Conservation (phyloP, 257 asterid species). For the Misopates orontium region DNA sequence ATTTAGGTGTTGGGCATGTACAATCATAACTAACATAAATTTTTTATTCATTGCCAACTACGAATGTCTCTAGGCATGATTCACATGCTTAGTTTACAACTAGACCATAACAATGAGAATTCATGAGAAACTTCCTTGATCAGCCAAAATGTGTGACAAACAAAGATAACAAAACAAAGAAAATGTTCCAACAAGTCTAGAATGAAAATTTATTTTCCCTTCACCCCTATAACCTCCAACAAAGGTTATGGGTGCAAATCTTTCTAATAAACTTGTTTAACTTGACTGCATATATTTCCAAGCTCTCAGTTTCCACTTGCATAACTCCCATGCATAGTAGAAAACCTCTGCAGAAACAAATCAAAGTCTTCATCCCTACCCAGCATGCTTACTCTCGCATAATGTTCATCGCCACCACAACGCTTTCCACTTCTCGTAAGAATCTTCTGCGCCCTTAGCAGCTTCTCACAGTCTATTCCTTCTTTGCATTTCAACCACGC, state of each 20-base stretch:
- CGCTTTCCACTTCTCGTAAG: constrained; percentile 59
- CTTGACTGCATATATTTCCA: neutral
- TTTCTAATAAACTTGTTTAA: neutral
- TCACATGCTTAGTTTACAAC: too few relatives aligned
- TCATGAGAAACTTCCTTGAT: too few relatives aligned
- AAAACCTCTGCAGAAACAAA: constrained; percentile 60
- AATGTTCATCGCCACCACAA: constrained; percentile 55
- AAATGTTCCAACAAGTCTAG: too few relatives aligned
- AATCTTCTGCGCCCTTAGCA: constrained; percentile 52
- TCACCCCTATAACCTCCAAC: neutral
- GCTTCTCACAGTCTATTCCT: constrained; percentile 49
- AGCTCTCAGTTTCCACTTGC: constrained; percentile 25
- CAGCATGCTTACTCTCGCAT: constrained; percentile 67
- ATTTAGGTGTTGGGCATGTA: too few relatives aligned
- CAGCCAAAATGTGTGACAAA: neutral
- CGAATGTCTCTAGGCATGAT: too few relatives aligned
- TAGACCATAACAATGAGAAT: too few relatives aligned
- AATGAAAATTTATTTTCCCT: too few relatives aligned
- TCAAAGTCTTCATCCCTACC: constrained; percentile 51
- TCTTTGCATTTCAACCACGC: constrained; percentile 80
- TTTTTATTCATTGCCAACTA: too few relatives aligned
- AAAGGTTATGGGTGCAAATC: neutral
- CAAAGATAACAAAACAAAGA: neutral
- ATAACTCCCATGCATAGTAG: constrained; percentile 32
- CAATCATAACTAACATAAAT: too few relatives aligned